A percentile compares a stretch with the other conserved stretches of the same genome.
Conservation (phyloP, 23 red algal species). For the Gracilaria gracilis region DNA sequence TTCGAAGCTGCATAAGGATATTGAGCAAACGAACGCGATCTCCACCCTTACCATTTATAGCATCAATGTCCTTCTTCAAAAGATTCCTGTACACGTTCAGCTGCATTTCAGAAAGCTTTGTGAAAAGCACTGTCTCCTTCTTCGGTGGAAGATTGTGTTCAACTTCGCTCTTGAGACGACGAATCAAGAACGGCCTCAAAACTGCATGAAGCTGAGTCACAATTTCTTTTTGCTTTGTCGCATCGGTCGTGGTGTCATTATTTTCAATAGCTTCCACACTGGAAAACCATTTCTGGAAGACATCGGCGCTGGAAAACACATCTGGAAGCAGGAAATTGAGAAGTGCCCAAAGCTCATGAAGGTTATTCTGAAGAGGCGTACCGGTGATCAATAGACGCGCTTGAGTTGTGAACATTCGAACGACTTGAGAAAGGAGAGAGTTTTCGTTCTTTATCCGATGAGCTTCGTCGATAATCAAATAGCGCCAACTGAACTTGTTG, state of each 20-base stretch:
- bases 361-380: constrained; percentile 99
- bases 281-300: constrained; percentile 97
- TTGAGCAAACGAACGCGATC: constrained; percentile 98
- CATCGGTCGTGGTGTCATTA: constrained; percentile 28
- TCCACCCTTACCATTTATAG: constrained; percentile 96
- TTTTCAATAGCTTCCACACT: constrained; percentile 83
- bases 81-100: constrained; percentile 91
- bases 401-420: constrained; percentile 91
- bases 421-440: constrained; percentile 87
- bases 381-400: constrained; percentile 92
- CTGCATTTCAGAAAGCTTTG: constrained; percentile 88
- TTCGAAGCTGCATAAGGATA: constrained; percentile 99
- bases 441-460: constrained; percentile 99
- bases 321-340: constrained; percentile 99
- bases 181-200: constrained; percentile 95
- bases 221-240: constrained; percentile 79
- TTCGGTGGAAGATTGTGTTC: constrained; percentile 93
- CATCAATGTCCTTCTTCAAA: constrained; percentile 98
- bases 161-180: constrained; percentile 96
- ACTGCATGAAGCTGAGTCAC: constrained; percentile 96
- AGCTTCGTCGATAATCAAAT: constrained; percentile 99
- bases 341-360: constrained; percentile 98
- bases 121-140: constrained; percentile 96
- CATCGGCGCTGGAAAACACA: constrained; percentile 90
- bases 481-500: constrained; percentile 94